Base-by-base conservation (phyloP, 306 rosid species). In the Alnus glutinosa region DNA sequence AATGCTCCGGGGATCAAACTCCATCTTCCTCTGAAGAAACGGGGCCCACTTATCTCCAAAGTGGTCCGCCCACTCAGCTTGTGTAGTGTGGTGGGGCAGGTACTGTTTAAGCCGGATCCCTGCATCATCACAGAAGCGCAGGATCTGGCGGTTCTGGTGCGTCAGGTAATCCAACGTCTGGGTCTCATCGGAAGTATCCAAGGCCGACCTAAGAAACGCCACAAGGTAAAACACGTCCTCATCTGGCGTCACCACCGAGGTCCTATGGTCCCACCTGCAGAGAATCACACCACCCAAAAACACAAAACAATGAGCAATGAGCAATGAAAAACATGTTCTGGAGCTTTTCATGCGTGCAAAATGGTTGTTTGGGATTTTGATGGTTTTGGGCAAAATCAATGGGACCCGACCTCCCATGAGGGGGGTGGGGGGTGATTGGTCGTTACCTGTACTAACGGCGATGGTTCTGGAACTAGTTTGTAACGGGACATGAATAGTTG, bases 181-280 rank as follows among this genome's bases (percentile, higher is more conserved):
- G 6, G 85, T 86, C 76, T 77, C 77, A 19, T 83, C 89, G 5
- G 89, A 90, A 16, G 59, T 66, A 75, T 93, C 97, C 85, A 93
- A 71, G 18, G 98, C 97, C 36, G 98, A 93, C 79, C 98, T 88
- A 63, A 95, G 86, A 86, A 95, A 86, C 1, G 93, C 99, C 88
- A 95, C 99, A 37, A 95, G 83, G 86, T 95, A 95, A 85, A 95
- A 95, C 73, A 95, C 88, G 1, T 91, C 94, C 78, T 93, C 99
- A 4, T 89, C 96, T 14, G 93, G 92, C 8, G 86, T 93, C 90
- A 93, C 97, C 79, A 72, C 96, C 70, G 99, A 93, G 87, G 87
- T 95, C 87, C 92, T 73, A 37, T 84, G 81, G 90, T 91, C 96
- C 98, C 99, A 95, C 87, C 99, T 93, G 19, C 81, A 74, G 14